Base-by-base conservation (phyloP, 2,329 filamentous ascomycete species). In the Bipolaris bicolor region DNA sequence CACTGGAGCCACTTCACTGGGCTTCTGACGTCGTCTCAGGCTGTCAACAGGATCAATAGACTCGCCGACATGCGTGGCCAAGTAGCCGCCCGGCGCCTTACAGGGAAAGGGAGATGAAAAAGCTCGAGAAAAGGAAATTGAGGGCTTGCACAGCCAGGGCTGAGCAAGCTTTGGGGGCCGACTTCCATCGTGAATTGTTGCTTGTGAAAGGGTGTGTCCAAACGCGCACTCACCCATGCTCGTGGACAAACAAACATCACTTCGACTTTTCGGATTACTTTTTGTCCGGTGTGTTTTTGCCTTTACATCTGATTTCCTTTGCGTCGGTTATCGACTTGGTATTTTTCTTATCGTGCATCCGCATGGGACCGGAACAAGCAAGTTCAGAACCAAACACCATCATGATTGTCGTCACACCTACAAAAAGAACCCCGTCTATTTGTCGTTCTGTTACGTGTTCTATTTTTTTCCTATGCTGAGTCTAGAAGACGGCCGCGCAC, bases 61-160 rank as follows among this genome's bases (percentile, higher is more conserved):
- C 29, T 52, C 15, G 20, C 22, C 22, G 39, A 45, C 22, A 24
- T 41, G 37, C 16, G 18, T 22, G 43, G 44, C 29, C 44, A 47
- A 22, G 44, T 13, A 31, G 29, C 44, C 18, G 20, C 44, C 44
- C 18, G 26, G 44, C 29, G 44, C 16, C 16, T 22, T 46, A 24
- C 44, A 46, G 44, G 29, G 29, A 15, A 36, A 47, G 31, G 34
- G 44, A 47, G 29, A 47, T 47, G 22, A 43, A 22, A 22, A 47
- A 9, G 16, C 13, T 22, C 44, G 18, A 31, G 26, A 47, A 47
- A 46, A 47, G 29, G 31, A 36, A 47, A 47, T 47, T n/a, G 31
- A 9, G 44, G 31, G 16, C 31, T 36, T 47, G 29, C 31, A 24
- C 31, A 31, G 16, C 22, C 44, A 22, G 7, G 16, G 13, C 44